Percentiles rank a stretch among this genome's conserved stretches.
These are phyloP conservation scores for Tuber melanosporum DNA, from an alignment of 495 filamentous ascomycete species.

Conservation along the genomic window DNA sequence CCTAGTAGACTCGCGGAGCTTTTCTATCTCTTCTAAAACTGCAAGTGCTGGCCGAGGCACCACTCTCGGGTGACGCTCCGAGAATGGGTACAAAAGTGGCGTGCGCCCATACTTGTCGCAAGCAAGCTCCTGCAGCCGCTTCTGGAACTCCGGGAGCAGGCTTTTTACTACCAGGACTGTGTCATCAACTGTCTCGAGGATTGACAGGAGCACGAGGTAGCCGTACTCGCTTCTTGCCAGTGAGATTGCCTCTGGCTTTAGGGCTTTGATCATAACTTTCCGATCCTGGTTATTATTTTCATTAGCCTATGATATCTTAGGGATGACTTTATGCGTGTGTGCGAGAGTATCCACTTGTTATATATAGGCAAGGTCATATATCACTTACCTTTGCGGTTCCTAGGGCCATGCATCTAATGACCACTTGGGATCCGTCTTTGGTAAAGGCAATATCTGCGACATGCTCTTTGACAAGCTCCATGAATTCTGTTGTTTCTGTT, in stretches of 20 bases:
- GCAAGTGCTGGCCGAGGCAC: constrained; percentile 59
- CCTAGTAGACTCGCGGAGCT: constrained; percentile 61
- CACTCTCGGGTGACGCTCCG: constrained; percentile 62
- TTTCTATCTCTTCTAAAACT: constrained; percentile 65
- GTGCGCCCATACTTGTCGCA: constrained; percentile 54
- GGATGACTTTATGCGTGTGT: neutral
- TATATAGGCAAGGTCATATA: neutral
- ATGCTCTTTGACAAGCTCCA: constrained; percentile 84
- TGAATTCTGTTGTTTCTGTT: constrained; percentile 74
- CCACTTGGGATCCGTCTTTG: constrained; percentile 72
- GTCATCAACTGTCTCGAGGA: constrained; percentile 88
- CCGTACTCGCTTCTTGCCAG: constrained; percentile 73
- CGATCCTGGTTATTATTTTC: constrained; percentile 53
- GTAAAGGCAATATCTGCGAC: constrained; percentile 97
- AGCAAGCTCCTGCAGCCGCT: constrained; percentile 27
- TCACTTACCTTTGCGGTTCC: constrained; percentile 61
- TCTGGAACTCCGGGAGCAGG: constrained; percentile 71
- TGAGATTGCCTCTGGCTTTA: constrained; percentile 70
- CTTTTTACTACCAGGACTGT: constrained; percentile 79
- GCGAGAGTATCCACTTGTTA: neutral
- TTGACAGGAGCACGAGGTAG: constrained; percentile 73
- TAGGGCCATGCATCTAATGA: constrained; percentile 72
- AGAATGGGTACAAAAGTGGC: constrained; percentile 76
- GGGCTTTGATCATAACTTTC: constrained; percentile 75
- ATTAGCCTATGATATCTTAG: neutral